phyloP scores from a whole-genome alignment of 2,329 filamentous ascomycete species.

The Torrubiella hemipterigena region DNA sequence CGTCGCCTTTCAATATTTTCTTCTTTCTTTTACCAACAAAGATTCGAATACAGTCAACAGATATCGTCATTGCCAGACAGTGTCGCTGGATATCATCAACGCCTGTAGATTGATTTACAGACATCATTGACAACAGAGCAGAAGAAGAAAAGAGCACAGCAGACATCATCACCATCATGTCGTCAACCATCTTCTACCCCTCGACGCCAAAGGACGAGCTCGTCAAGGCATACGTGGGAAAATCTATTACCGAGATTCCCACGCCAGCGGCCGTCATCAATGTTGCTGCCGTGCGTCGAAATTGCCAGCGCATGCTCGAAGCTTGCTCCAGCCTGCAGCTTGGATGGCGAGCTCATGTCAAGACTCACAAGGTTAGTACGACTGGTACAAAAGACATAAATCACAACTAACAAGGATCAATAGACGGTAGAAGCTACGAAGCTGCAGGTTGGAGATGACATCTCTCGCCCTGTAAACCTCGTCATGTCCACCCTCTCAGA shows the following conservation, averaged over 20 bases:
- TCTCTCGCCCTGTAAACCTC: slow-evolving; percentile 40
- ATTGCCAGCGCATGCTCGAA: slow-evolving; percentile 61
- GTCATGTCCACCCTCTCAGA: slow-evolving; percentile 67
- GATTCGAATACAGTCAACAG: no score
- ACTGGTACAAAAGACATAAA: no score
- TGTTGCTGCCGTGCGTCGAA: slow-evolving; percentile 49
- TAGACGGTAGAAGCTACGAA: slow-evolving; percentile 55
- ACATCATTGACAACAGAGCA: no score
- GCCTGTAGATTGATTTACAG: no score
- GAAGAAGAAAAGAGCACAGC: no score
- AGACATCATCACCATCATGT: slow-evolving; percentile 8
- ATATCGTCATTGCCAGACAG: no score
- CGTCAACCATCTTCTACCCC: slow-evolving; percentile 12
- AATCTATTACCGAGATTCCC: slow-evolving; percentile 45
- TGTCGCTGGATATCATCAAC: no score
- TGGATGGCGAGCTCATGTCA: slow-evolving; percentile 65
- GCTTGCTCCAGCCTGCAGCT: slow-evolving; percentile 47
- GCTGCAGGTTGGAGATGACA: slow-evolving; percentile 54
- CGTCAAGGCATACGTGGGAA: slow-evolving; percentile 33
- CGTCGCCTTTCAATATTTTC: no score
- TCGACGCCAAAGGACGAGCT: slow-evolving; percentile 12
- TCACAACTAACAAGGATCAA: not conserved
- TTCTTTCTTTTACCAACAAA: no score
- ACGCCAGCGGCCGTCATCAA: slow-evolving; percentile 61
- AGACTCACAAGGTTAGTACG: slow-evolving; percentile 79